Evolutionary conservation across 305 asterid species (phyloP), one percentile per base, ranked within the genome.

Genomic region (Fraxinus velutina): DNA sequence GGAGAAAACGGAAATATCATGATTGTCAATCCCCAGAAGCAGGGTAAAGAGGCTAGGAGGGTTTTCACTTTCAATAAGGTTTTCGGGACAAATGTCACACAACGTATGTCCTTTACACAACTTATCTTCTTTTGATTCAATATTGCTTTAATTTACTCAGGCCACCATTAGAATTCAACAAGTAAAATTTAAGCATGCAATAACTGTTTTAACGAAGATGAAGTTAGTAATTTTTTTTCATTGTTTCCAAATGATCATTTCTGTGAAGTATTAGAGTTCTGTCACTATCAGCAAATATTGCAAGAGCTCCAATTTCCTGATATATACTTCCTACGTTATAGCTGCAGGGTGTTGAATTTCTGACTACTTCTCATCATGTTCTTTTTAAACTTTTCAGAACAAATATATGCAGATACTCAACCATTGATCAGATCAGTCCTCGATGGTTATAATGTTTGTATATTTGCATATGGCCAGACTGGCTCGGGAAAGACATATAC

Each of bases 401-500:
- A 94, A 88, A 92, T 94, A 86, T 94, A 92, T 76, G 89, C 84
- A 47, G 97, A 94, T 81, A 90, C 96, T 62, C 98, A 90, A 37
- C 93, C 97, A 2, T 81, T 94, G 85, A 88, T 94, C 85, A 89
- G 98, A 88, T 91, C 98, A 33, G 97, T 91, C 84, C 88, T 94
- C 76, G 98, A 93, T 88, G 98, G 98, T 81, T 94, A 81, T 81
- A 93, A 93, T 85, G 97, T 93, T 44, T 94, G 98, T 79, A 93
- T 94, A 39, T 94, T 94, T 84, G 98, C 98, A 0, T 94, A 94
- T 13, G 98, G 98, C 32, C 98, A 94, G 89, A 94, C 98, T n/a
- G 98, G 98, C 70, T 93, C 98, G 8, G 98, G 98, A 71, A 94
- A 94, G 84, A 94, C 98, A 55, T 94, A 94, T 66, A 94, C 98